Conservation (phyloP, 208 protist species). For the Leishmania major region DNA sequence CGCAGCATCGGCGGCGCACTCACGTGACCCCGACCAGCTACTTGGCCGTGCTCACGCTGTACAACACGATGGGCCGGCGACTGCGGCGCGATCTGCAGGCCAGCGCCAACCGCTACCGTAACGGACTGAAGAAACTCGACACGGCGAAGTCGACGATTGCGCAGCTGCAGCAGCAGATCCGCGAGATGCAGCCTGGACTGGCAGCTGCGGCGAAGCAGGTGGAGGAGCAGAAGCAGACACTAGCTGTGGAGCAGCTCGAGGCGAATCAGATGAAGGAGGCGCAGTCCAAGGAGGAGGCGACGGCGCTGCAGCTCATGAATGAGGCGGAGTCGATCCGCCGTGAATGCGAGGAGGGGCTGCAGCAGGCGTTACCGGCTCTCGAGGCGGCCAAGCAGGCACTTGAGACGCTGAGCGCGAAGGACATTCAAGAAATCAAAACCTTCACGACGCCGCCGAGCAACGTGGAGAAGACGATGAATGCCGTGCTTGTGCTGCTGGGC, state of each 20-base stretch:
- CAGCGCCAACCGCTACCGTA: constrained; percentile 75
- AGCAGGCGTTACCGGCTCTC: constrained; percentile 93
- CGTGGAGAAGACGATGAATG: constrained; percentile 93
- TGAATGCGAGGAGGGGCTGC: constrained; percentile 94
- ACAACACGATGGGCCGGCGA: constrained; percentile 79
- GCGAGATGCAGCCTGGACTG: constrained; percentile 94
- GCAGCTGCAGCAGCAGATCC: constrained; percentile 95
- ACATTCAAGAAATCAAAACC: constrained; percentile 94
- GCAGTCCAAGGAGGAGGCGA: constrained; percentile 82
- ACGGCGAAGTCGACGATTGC: constrained; percentile 92
- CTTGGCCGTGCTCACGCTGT: constrained; percentile 92
- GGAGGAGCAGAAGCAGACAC: constrained; percentile 85
- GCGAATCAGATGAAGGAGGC: constrained; percentile 84
- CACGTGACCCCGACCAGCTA: constrained; percentile 97
- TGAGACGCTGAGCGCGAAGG: constrained; percentile 90
- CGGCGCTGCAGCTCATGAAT: constrained; percentile 74
- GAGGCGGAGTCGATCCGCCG: constrained; percentile 85
- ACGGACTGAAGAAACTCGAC: constrained; percentile 92
- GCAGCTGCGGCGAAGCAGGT: constrained; percentile 87
- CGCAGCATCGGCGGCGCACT: constrained; percentile 88
- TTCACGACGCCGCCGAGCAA: constrained; percentile 90
- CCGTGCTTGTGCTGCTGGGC: constrained; percentile 92
- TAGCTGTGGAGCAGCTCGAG: constrained; percentile 85
- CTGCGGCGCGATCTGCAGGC: constrained; percentile 56
- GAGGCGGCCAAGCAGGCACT: constrained; percentile 91